Conservation (phyloP, 371 early-diverging fungal species). For the Thermomucor indicae-seudaticae region DNA sequence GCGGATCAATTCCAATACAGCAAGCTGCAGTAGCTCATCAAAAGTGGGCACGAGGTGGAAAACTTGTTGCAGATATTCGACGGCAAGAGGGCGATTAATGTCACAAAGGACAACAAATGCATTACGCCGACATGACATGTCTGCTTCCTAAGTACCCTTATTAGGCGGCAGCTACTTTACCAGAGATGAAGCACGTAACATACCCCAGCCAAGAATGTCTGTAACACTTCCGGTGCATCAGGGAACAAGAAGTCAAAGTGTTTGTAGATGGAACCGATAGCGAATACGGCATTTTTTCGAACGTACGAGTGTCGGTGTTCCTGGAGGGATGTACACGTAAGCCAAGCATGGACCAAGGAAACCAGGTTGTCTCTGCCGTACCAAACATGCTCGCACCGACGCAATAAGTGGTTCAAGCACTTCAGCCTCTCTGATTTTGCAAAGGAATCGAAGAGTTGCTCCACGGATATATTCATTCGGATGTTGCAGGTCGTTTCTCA, state of each 20-base stretch:
- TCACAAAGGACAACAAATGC: constrained; percentile 90
- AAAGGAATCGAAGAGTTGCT: constrained; percentile 90
- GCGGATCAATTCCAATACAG: constrained; percentile 91
- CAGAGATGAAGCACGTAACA: background rate
- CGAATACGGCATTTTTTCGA: constrained; percentile 95
- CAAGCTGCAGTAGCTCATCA: constrained; percentile 91
- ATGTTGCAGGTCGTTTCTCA: constrained; percentile 96
- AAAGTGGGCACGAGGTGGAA: constrained; percentile 70
- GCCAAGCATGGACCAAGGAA: no score
- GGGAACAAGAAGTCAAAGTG: constrained; percentile 89
- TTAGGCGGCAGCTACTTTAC: background rate
- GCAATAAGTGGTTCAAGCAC: constrained; percentile 93
- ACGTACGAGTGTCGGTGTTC: constrained; percentile 97
- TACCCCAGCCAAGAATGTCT: constrained; percentile 69
- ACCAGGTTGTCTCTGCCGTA: constrained; percentile 35
- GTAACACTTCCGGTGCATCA: constrained; percentile 91
- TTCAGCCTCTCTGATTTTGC: constrained; percentile 93
- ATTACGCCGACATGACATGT: constrained; percentile 90
- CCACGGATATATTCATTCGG: constrained; percentile 99
- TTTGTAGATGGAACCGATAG: constrained; percentile 86
- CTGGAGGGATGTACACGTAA: background rate
- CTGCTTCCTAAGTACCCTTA: constrained; percentile 66
- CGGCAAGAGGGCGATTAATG: constrained; percentile 73
- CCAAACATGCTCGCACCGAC: constrained; percentile 84
- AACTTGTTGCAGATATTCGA: constrained; percentile 77